Evolutionary conservation across 2,329 filamentous ascomycete genomes (phyloP).

Genomic region (Penicillium sp.): DNA sequence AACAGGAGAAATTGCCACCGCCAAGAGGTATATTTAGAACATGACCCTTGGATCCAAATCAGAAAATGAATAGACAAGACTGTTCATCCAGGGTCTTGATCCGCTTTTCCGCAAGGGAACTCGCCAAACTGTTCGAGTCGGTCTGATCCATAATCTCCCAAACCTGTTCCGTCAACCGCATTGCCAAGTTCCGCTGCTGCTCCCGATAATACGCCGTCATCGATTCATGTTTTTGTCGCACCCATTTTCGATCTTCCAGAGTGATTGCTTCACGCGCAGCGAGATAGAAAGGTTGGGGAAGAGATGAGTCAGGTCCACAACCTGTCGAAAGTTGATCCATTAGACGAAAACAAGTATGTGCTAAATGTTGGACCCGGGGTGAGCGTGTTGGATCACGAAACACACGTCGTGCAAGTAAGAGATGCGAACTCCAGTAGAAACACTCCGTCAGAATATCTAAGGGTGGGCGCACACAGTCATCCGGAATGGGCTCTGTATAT

Average conservation of each 20-base stretch:
- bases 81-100: constrained; percentile 17
- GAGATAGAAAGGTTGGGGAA: constrained; percentile 24
- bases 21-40: constrained; percentile 2
- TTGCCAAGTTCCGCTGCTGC: constrained; percentile 23
- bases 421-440: constrained; percentile 25
- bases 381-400: constrained; percentile 21
- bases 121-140: not conserved
- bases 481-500: constrained; percentile 3
- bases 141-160: constrained; percentile 20
- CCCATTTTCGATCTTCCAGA: constrained; percentile 17
- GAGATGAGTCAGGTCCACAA: constrained; percentile 23
- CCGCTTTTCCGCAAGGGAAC: constrained; percentile 5
- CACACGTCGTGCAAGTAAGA: constrained; percentile 22
- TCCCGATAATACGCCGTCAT: constrained; percentile 27
- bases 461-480: constrained; percentile 4
- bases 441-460: constrained; percentile 26
- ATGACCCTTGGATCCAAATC: not conserved
- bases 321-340: constrained; percentile 24
- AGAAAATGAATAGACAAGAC: constrained; percentile 24
- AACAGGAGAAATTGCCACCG: not conserved
- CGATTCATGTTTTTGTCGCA: constrained; percentile 21
- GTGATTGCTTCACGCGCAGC: constrained; percentile 22
- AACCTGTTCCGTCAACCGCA: constrained; percentile 22
- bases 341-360: constrained; percentile 20
- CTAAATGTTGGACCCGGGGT: constrained; percentile 21